Conservation (phyloP, 2,329 filamentous ascomycete genomes). For the Karstenula rhodostoma region DNA sequence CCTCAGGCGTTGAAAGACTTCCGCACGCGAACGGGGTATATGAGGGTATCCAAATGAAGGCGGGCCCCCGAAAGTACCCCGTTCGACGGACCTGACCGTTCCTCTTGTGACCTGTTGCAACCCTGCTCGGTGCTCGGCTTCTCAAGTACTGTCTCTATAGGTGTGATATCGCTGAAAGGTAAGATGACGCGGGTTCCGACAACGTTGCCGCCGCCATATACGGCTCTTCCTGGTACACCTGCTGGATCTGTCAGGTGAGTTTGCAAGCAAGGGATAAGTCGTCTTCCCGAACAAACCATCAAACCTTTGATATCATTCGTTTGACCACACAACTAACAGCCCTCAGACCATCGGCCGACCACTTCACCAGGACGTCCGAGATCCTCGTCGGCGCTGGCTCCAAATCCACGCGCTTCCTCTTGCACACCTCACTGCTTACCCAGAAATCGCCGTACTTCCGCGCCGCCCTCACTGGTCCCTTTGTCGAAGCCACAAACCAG, state of each 20-base stretch:
- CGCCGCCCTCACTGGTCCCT: constrained; percentile 57
- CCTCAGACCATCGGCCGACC: constrained; percentile 50
- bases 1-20: constrained; percentile 14
- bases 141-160: background rate
- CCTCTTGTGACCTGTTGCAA: background rate
- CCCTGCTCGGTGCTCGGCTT: background rate
- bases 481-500: constrained; percentile 55
- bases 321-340: constrained; percentile 2
- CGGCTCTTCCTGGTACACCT: constrained; percentile 28
- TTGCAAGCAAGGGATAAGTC: constrained; percentile 27
- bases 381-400: constrained; percentile 55
- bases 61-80: background rate
- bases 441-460: constrained; percentile 60
- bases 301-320: background rate
- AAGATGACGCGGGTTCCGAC: constrained; percentile 31
- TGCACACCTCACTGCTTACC: constrained; percentile 60
- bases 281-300: background rate
- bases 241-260: constrained; percentile 30
- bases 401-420: constrained; percentile 50
- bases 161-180: background rate
- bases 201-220: constrained; percentile 42
- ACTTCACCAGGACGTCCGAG: constrained; percentile 48
- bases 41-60: constrained; percentile 15
- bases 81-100: background rate
- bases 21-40: constrained; percentile 14